Conservation (phyloP, 108 stramenopile genomes). For the Schizochytrium sp. region DNA sequence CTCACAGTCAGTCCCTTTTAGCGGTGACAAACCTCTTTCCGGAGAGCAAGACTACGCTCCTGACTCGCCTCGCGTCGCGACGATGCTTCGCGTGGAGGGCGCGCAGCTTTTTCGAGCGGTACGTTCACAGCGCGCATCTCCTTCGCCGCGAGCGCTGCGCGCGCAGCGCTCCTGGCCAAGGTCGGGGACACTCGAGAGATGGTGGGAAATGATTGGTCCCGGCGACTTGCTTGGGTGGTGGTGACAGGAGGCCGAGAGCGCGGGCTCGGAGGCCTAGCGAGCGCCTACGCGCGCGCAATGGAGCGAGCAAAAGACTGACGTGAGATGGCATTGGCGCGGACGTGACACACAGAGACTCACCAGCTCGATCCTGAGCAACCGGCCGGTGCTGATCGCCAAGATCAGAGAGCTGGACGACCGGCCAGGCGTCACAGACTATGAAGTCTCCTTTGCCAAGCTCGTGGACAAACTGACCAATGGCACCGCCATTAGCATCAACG, state of each 20-base stretch:
- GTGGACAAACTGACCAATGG: slow-evolving; percentile 91
- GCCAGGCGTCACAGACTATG: slow-evolving; percentile 26
- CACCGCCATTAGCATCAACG: slow-evolving; percentile 86
- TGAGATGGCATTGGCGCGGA: too few relatives aligned
- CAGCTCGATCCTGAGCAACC: slow-evolving; percentile 3
- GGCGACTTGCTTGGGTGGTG: too few relatives aligned
- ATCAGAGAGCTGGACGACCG: background rate
- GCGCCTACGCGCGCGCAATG: too few relatives aligned
- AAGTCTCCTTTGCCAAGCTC: slow-evolving; percentile 57
- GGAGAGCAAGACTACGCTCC: too few relatives aligned
- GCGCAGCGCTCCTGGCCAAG: background rate
- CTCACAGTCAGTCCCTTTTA: too few relatives aligned
- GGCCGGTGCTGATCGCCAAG: background rate
- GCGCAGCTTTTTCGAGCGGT: background rate
- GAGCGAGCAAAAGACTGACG: too few relatives aligned
- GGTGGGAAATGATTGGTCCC: too few relatives aligned
- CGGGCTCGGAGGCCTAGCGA: too few relatives aligned
- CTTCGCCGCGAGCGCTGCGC: background rate
- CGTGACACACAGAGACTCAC: background rate
- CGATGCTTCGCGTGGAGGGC: background rate
- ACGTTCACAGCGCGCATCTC: background rate
- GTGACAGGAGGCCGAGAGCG: too few relatives aligned
- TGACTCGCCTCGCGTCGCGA: background rate
- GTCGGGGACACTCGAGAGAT: background rate
- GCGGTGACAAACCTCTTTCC: too few relatives aligned